Evolutionary conservation across 2,329 filamentous ascomycete genomes (phyloP).

Genomic region (Capronia epimyces): DNA sequence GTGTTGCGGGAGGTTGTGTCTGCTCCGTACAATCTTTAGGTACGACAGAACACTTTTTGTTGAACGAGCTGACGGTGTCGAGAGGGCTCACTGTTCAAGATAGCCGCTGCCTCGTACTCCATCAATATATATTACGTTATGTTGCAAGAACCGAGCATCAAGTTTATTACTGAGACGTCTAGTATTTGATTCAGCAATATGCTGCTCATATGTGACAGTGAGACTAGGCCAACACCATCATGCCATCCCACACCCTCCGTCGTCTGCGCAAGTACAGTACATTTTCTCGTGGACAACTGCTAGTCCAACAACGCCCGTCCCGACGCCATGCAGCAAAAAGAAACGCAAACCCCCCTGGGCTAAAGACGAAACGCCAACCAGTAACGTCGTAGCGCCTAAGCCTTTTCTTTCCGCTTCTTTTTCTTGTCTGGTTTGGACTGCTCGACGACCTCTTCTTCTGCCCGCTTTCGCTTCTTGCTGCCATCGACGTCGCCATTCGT

Average conservation of each 20-base stretch:
- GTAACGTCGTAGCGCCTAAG: constrained; percentile 29
- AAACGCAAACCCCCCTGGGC: constrained; percentile 29
- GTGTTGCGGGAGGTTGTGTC: not conserved
- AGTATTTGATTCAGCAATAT: not conserved
- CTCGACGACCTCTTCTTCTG: constrained; percentile 50
- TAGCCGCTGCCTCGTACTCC: no score
- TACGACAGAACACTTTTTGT: no score
- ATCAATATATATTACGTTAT: no score
- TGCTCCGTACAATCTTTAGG: no score
- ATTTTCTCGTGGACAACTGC: constrained; percentile 13
- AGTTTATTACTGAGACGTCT: not conserved
- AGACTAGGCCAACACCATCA: constrained; percentile 9
- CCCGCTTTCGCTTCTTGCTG: constrained; percentile 64
- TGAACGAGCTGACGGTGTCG: no score
- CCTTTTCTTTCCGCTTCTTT: constrained; percentile 44
- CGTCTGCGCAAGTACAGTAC: constrained; percentile 15
- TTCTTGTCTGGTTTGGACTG: constrained; percentile 48
- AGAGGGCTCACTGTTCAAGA: no score
- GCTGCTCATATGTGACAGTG: constrained; percentile 8
- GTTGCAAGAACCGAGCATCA: not conserved
- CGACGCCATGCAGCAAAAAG: constrained; percentile 28
- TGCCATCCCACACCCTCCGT: not conserved
- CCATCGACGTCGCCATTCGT: constrained; percentile 43
- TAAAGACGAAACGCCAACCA: constrained; percentile 31
- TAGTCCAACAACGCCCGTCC: constrained; percentile 10